These are phyloP conservation scores for Dioscorea dumetorum DNA, from an alignment of 106 monocot species.

Conservation along the genomic window DNA sequence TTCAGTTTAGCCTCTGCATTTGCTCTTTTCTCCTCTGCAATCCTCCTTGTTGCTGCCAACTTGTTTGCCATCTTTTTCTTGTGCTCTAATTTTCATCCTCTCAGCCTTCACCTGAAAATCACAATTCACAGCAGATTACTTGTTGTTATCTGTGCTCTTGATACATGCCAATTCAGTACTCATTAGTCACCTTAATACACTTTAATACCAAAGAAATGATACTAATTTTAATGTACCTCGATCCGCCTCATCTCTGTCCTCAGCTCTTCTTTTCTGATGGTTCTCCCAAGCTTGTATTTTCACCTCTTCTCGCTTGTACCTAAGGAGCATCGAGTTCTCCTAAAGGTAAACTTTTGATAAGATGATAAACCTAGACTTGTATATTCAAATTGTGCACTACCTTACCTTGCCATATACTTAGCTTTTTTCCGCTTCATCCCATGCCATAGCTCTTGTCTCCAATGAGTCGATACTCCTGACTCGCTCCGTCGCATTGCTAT, in stretches of 20 bases:
- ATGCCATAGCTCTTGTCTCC: slow-evolving; percentile 57
- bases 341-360: too few species aligned
- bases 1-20: slow-evolving; percentile 73
- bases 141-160: too few species aligned
- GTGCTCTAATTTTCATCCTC: slow-evolving; percentile 55
- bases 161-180: too few species aligned
- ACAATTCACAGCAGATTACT: too few species aligned
- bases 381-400: not conserved
- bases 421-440: slow-evolving; percentile 78
- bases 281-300: slow-evolving; percentile 98
- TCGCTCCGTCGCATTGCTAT: slow-evolving; percentile 1
- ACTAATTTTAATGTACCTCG: slow-evolving; percentile 40
- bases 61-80: slow-evolving; percentile 70
- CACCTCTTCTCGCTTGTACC: slow-evolving; percentile 91
- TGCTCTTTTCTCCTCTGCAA: slow-evolving; percentile 72
- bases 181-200: too few species aligned
- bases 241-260: slow-evolving; percentile 81
- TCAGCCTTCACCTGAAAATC: slow-evolving; percentile 65
- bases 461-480: slow-evolving; percentile 24
- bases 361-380: not conserved
- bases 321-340: not conserved
- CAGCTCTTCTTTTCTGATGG: slow-evolving; percentile 86
- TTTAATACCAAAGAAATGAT: too few species aligned
- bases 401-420: slow-evolving; percentile 71
- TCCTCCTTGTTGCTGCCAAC: slow-evolving; percentile 46